Percentiles rank a stretch among this genome's conserved stretches.
Conservation (phyloP, 805 yeast genomes). For the Jamesozyma gamospora region DNA sequence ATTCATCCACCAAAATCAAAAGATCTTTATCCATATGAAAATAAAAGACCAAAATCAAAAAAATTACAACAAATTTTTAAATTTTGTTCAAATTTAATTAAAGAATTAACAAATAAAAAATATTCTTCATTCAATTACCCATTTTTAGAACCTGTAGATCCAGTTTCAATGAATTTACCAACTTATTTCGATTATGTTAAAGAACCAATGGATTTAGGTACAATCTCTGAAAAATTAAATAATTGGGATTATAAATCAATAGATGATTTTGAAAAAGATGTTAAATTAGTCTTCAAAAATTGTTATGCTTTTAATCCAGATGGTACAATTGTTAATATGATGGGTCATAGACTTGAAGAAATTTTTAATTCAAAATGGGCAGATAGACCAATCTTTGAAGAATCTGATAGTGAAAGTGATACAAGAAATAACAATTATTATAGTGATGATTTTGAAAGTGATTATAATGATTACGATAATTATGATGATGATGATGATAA, state of each 20-base stretch:
- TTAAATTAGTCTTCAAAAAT: slow-evolving; percentile 73
- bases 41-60: slow-evolving; percentile 68
- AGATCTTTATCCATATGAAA: slow-evolving; percentile 78
- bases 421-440: slow-evolving; percentile 30
- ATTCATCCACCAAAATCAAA: slow-evolving; percentile 95
- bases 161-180: slow-evolving; percentile 88
- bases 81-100: slow-evolving; percentile 71
- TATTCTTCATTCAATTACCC: slow-evolving; percentile 82
- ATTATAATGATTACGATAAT: slow-evolving; percentile 47
- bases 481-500: slow-evolving; percentile 45
- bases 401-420: slow-evolving; percentile 36
- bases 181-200: slow-evolving; percentile 78
- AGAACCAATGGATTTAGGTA: slow-evolving; percentile 90
- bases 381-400: slow-evolving; percentile 66
- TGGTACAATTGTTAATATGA: slow-evolving; percentile 89
- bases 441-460: slow-evolving; percentile 14
- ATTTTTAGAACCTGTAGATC: slow-evolving; percentile 88
- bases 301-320: slow-evolving; percentile 92
- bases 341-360: slow-evolving; percentile 88
- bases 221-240: slow-evolving; percentile 67
- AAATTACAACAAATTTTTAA: slow-evolving; percentile 82
- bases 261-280: slow-evolving; percentile 77
- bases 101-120: slow-evolving; percentile 75
- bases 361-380: slow-evolving; percentile 83
- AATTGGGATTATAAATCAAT: slow-evolving; percentile 85